Percentiles rank a stretch among this genome's conserved stretches.
Evolutionary conservation across 148 eudicot genomes (phyloP).

Genomic region (Rhododendron henanense): DNA sequence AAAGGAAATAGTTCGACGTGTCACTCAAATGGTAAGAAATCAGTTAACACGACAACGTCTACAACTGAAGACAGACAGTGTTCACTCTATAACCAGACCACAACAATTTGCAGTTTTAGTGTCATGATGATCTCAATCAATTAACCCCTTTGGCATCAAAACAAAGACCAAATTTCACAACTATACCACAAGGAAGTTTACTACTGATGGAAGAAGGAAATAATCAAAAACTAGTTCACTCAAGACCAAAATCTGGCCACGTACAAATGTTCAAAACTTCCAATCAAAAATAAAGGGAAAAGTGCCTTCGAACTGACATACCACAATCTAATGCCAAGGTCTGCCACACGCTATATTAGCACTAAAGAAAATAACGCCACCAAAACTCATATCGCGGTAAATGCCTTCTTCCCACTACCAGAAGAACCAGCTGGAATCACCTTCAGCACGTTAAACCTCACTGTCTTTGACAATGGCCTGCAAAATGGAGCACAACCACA

Average conservation of each 20-base stretch:
- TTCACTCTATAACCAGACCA: too few species aligned
- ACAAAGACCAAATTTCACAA: background rate
- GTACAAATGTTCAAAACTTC: background rate
- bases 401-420: slow-evolving; percentile 26
- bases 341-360: background rate
- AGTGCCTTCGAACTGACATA: background rate
- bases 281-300: background rate
- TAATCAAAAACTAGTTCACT: background rate
- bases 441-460: slow-evolving; percentile 35
- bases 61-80: too few species aligned
- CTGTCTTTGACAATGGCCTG: slow-evolving; percentile 28
- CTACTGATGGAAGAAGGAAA: background rate
- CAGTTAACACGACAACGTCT: too few species aligned
- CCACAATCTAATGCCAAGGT: background rate
- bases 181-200: background rate
- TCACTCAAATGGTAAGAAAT: too few species aligned
- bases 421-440: slow-evolving; percentile 40
- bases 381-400: slow-evolving; percentile 14
- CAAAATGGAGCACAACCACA: background rate
- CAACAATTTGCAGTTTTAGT: too few species aligned
- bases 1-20: too few species aligned
- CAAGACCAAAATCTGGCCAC: background rate
- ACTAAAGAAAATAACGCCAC: background rate
- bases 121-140: too few species aligned
- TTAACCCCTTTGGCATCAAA: too few species aligned